A percentile compares a stretch with the other conserved stretches of the same genome.
Evolutionary conservation across 2,329 filamentous ascomycete species (phyloP).

Genomic region (Cytospora chrysosperma): DNA sequence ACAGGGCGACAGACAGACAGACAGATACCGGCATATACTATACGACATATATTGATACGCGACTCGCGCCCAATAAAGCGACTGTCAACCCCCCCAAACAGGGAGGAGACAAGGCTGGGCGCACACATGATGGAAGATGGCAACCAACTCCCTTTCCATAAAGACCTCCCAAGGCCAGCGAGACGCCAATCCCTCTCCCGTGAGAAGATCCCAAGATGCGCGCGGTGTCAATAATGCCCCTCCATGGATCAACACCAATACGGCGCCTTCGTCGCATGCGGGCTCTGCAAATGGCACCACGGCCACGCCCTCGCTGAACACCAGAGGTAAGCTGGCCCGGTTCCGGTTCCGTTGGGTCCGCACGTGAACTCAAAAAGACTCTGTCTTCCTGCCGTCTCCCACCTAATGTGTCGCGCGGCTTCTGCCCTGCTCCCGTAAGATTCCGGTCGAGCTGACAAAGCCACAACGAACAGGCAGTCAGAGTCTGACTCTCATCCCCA

Average conservation of each 20-base stretch:
- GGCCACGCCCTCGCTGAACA: neutral
- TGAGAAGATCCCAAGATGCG: neutral
- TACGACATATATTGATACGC: neutral
- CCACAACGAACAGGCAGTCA: slow-evolving; percentile 14
- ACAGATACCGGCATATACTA: neutral
- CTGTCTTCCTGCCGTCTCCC: neutral
- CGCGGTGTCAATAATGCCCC: slow-evolving; percentile 2
- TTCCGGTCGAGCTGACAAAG: slow-evolving; percentile 9
- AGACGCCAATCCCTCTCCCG: slow-evolving; percentile 6
- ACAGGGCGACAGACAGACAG: no score
- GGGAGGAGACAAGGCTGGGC: slow-evolving; percentile 1
- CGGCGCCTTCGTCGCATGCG: neutral
- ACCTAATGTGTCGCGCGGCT: neutral
- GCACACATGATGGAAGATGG: slow-evolving; percentile 26
- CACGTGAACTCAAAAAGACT: neutral
- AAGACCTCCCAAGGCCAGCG: slow-evolving; percentile 23
- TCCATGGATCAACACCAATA: neutral
- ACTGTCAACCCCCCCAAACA: neutral
- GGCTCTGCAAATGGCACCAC: neutral
- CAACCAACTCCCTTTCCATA: slow-evolving; percentile 24
- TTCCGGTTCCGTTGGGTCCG: neutral
- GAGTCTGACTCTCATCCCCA: neutral
- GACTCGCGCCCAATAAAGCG: neutral
- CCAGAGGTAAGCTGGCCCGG: slow-evolving; percentile 10
- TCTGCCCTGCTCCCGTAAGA: neutral